A percentile compares a stretch with the other conserved stretches of the same genome.
phyloP scores from a whole-genome alignment of 1,139 yeast species.

The Pichia sp. region DNA sequence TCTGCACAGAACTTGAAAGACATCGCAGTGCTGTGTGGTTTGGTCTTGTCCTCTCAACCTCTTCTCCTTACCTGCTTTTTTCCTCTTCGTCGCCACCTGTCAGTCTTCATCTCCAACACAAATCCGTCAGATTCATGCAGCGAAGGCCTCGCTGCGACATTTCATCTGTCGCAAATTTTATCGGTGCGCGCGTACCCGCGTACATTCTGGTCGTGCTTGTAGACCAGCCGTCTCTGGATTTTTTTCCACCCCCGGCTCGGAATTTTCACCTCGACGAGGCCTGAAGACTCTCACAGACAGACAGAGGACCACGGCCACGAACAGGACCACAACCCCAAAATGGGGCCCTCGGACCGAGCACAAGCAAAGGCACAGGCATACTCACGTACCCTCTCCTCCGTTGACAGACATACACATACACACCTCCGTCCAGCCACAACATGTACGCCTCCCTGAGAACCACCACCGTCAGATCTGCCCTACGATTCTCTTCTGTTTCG shows the following conservation, averaged over 20 bases:
- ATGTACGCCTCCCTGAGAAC: conserved; percentile 14
- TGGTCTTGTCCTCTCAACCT: background rate
- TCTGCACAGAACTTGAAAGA: conserved; percentile 91
- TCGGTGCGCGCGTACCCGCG: background rate
- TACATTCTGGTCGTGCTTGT: too few relatives aligned
- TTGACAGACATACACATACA: background rate
- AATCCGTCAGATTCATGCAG: conserved; percentile 4
- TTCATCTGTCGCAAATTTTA: too few relatives aligned
- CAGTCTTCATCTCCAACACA: background rate
- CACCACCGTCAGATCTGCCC: conserved; percentile 11
- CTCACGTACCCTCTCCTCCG: too few relatives aligned
- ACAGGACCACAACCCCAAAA: too few relatives aligned
- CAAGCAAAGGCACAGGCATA: too few relatives aligned
- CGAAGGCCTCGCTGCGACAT: background rate
- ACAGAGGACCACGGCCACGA: too few relatives aligned
- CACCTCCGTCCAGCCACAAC: background rate
- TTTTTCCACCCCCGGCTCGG: background rate
- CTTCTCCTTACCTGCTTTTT: background rate
- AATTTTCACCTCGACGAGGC: background rate
- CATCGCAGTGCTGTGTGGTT: conserved; percentile 40
- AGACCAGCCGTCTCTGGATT: too few relatives aligned
- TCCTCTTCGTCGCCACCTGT: background rate
- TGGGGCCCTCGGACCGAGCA: too few relatives aligned
- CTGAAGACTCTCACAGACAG: background rate
- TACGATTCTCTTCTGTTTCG: conserved; percentile 11